Evolutionary conservation across 2,329 filamentous ascomycete species (phyloP).

Genomic region (Neopestalotiopsis sp.): DNA sequence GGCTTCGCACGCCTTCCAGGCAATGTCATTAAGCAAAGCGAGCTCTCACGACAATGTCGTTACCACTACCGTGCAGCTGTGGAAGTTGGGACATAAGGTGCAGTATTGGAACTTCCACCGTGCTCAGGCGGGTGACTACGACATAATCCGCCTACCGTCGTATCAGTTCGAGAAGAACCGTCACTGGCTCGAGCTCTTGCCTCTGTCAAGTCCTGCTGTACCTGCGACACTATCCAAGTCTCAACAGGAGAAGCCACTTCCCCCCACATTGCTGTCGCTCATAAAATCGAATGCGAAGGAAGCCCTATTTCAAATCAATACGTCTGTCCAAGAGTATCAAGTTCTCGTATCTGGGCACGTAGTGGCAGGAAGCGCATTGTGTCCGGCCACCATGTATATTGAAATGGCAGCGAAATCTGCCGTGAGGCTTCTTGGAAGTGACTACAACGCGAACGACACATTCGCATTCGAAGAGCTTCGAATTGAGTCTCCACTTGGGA

Average conservation of each 20-base stretch:
- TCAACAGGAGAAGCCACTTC: neutral
- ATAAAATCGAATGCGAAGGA: neutral
- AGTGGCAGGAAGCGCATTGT: neutral
- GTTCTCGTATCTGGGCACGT: neutral
- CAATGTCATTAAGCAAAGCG: constrained; percentile 25
- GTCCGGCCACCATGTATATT: neutral
- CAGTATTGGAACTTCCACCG: constrained; percentile 46
- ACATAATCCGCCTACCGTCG: constrained; percentile 40
- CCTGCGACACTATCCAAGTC: neutral
- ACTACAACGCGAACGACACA: neutral
- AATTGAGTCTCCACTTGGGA: neutral
- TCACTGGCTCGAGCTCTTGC: constrained; percentile 44
- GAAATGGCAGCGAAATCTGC: neutral
- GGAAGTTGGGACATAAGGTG: constrained; percentile 43
- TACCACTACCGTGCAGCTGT: constrained; percentile 38
- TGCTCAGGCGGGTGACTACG: constrained; percentile 30
- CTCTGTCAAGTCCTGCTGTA: neutral
- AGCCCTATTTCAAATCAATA: neutral
- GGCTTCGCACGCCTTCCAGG: constrained; percentile 13
- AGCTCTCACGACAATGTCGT: constrained; percentile 26
- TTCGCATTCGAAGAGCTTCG: neutral
- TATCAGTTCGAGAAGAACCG: constrained; percentile 48
- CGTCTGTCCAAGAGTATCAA: neutral
- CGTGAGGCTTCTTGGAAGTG: neutral
- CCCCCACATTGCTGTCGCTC: neutral